Evolutionary conservation across 2,329 filamentous ascomycete species (phyloP).

Genomic region (Fusarium tricinctum): DNA sequence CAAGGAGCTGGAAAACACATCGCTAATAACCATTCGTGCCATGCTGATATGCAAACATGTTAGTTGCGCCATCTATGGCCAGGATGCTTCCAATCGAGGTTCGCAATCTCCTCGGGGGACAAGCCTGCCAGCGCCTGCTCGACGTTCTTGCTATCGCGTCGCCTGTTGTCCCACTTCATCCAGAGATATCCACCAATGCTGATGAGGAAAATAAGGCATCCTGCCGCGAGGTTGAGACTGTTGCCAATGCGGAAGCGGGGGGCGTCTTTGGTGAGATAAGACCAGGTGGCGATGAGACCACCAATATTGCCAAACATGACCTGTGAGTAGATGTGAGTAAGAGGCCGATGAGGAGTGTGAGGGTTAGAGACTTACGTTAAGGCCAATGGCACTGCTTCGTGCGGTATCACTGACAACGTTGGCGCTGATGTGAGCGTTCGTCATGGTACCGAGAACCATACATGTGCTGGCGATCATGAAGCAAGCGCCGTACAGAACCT

Average conservation of each 20-base stretch:
- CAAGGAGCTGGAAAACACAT: neutral
- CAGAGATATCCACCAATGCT: slow-evolving; percentile 66
- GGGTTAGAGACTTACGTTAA: slow-evolving; percentile 42
- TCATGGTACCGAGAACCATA: slow-evolving; percentile 72
- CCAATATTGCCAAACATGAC: slow-evolving; percentile 63
- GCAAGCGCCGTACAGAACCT: slow-evolving; percentile 72
- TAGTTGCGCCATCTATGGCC: slow-evolving; percentile 70
- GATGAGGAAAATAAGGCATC: slow-evolving; percentile 67
- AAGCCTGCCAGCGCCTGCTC: slow-evolving; percentile 70
- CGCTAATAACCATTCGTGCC: slow-evolving; percentile 18
- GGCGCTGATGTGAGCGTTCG: slow-evolving; percentile 72
- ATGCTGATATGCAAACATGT: neutral
- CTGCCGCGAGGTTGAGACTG: slow-evolving; percentile 71
- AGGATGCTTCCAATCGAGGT: slow-evolving; percentile 78
- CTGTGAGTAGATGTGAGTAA: slow-evolving; percentile 23
- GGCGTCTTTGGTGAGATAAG: slow-evolving; percentile 71
- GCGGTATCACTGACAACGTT: slow-evolving; percentile 77
- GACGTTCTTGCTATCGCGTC: slow-evolving; percentile 66
- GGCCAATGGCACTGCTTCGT: slow-evolving; percentile 72
- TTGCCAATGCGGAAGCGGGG: slow-evolving; percentile 79
- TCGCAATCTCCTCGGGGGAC: slow-evolving; percentile 66
- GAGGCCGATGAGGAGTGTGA: fast-evolving
- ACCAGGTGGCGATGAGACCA: slow-evolving; percentile 75
- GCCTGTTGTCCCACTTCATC: slow-evolving; percentile 74
- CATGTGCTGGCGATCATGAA: slow-evolving; percentile 73